Evolutionary conservation across 768 basidiomycete species (phyloP).

Genomic region (Suillus cothurnatus): DNA sequence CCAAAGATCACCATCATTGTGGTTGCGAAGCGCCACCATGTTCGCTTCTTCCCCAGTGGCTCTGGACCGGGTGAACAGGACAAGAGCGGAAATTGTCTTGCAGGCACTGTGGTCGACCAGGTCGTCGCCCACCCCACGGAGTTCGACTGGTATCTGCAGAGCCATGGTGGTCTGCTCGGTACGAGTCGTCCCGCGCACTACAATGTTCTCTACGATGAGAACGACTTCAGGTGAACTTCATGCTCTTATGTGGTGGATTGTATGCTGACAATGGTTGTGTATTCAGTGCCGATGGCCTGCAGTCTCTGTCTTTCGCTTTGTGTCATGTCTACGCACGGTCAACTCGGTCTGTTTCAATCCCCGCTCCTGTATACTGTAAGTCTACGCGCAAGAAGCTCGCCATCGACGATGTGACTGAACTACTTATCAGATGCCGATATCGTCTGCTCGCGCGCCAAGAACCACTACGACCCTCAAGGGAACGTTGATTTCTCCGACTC

Average conservation of each 20-base stretch:
- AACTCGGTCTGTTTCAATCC: slow-evolving; percentile 81
- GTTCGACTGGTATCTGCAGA: slow-evolving; percentile 78
- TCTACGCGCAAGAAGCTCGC: not conserved
- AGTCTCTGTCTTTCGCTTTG: slow-evolving; percentile 70
- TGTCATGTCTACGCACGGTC: slow-evolving; percentile 83
- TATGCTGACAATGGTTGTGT: slow-evolving; percentile 12
- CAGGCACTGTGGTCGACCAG: slow-evolving; percentile 77
- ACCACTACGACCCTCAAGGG: slow-evolving; percentile 73
- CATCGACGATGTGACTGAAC: not conserved
- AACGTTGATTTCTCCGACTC: slow-evolving; percentile 61
- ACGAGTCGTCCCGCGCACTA: slow-evolving; percentile 73
- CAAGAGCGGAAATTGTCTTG: slow-evolving; percentile 69
- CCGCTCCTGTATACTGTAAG: slow-evolving; percentile 82
- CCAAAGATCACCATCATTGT: slow-evolving; percentile 76
- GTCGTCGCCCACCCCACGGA: slow-evolving; percentile 72
- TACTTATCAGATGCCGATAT: slow-evolving; percentile 66
- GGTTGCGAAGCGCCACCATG: slow-evolving; percentile 64
- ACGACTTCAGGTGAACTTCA: slow-evolving; percentile 55
- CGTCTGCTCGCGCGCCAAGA: slow-evolving; percentile 75
- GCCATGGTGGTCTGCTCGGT: slow-evolving; percentile 76
- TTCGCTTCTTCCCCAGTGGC: slow-evolving; percentile 53
- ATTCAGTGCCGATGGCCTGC: slow-evolving; percentile 63
- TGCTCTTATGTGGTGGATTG: not conserved
- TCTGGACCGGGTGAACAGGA: slow-evolving; percentile 48
- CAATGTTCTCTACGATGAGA: slow-evolving; percentile 47